Evolutionary conservation across 108 stramenopile genomes (phyloP), one percentile per base, ranked within the genome.

Genomic region (Cylindrotheca closterium): DNA sequence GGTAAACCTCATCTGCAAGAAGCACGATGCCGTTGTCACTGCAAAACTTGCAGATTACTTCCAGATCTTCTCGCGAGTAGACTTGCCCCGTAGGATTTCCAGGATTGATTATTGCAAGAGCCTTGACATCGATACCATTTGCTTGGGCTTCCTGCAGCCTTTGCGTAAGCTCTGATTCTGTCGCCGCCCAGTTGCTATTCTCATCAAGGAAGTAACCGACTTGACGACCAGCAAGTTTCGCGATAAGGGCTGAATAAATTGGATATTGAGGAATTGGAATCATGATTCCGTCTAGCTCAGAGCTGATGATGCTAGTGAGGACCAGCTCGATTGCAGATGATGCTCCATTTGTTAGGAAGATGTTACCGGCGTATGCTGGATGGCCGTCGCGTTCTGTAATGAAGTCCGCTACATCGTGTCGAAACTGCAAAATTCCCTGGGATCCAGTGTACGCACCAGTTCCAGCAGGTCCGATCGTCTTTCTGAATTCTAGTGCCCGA

Each of bases 231-330:
- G 84, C 93, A 1, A 93, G 68, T 34, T 96, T 73, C 21, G 95
- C 90, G 22, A 92, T 81, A 10, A 85, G 67, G 19, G 97, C 97
- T 15, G 91, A 91, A 70, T 99, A 99, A 28, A 99, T 85, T 5
- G 98, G 98, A 69, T 98, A 99, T 76, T 99, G 98, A 12, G 98
- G 98, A 55, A 96, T 97, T 22, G 98, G 98, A 27, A 91, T 88
- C 84, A 99, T 87, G 37, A 99, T 48, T 23, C 37, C 67, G 26
- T 63, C 60, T 4, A 60, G 34, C 45, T 79, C 63, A 46, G 79
- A 73, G 56, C 78, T 66, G 42, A 92, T 72, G 23, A 83, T 75
- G 25, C 81, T 87, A 17, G 85, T 89, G 64, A 99, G 74, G 25
- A 98, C 30, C 70, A 87, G 68, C 21, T 75, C 73, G 72, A 98